Conservation (phyloP, 306 rosid genomes). For the Corylus avellana region DNA sequence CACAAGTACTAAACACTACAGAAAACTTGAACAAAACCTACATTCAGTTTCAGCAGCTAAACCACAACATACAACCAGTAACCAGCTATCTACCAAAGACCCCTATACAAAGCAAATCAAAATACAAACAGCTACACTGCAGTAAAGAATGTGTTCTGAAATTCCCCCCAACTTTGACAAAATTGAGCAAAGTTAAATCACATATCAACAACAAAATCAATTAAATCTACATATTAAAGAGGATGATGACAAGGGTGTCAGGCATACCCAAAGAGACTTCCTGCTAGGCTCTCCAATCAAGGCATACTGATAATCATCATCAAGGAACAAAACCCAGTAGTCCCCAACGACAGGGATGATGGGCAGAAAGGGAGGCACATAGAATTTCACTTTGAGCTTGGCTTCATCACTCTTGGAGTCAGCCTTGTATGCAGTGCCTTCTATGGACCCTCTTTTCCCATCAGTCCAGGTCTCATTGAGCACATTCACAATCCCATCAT, state of each 20-base stretch:
- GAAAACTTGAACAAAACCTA: no score
- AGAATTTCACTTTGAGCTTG: constrained; percentile 84
- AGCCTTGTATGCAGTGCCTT: constrained; percentile 79
- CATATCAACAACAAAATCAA: background rate
- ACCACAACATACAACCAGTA: no score
- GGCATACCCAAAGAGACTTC: constrained; percentile 81
- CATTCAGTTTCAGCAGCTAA: no score
- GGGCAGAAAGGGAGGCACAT: constrained; percentile 82
- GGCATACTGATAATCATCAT: constrained; percentile 68
- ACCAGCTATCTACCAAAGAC: no score
- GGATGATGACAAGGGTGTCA: background rate
- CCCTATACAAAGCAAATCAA: no score
- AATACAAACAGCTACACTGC: no score
- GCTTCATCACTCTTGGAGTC: constrained; percentile 76
- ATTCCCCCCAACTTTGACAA: no score
- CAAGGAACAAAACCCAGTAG: constrained; percentile 84
- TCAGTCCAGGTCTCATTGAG: constrained; percentile 83
- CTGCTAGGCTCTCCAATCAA: constrained; percentile 77
- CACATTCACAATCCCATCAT: constrained; percentile 65
- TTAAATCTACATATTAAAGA: background rate
- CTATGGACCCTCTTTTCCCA: constrained; percentile 56
- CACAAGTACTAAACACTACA: no score
- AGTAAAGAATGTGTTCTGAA: no score
- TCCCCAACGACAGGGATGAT: constrained; percentile 74
- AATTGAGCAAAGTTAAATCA: background rate